Conservation (phyloP, 139 green algal species). For the Pedinophyceae sp. region DNA sequence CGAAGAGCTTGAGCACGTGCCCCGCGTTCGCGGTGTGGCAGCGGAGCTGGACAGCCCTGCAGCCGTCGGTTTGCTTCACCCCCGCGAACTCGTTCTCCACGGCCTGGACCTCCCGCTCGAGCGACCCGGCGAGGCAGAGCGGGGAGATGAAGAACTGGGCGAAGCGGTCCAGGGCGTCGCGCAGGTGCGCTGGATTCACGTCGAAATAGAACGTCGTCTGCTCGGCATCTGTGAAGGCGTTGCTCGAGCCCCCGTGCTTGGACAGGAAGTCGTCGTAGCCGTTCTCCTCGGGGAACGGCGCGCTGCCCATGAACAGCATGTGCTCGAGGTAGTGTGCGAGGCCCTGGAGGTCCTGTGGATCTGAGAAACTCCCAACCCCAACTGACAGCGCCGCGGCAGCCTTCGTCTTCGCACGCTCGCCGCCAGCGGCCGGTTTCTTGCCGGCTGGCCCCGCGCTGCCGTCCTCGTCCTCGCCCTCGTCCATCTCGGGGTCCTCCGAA, state of each 20-base stretch:
- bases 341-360: constrained; percentile 65
- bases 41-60: constrained; percentile 62
- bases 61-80: constrained; percentile 40
- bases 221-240: constrained; percentile 90
- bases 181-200: constrained; percentile 45
- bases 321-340: constrained; percentile 91
- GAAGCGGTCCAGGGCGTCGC: constrained; percentile 77
- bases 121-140: constrained; percentile 55
- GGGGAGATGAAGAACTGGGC: constrained; percentile 85
- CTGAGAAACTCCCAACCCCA: constrained; percentile 69
- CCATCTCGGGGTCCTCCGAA: constrained; percentile 12
- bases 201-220: constrained; percentile 88
- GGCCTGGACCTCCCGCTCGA: constrained; percentile 80
- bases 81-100: constrained; percentile 72
- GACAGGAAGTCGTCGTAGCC: constrained; percentile 87
- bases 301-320: constrained; percentile 92
- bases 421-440: constrained; percentile 1
- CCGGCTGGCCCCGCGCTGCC: constrained; percentile 12
- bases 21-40: constrained; percentile 52
- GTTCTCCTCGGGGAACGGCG: constrained; percentile 85
- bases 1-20: constrained; percentile 76
- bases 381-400: constrained; percentile 83
- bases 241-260: constrained; percentile 62
- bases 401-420: neutral
- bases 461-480: constrained; percentile 20